Base-by-base conservation (phyloP, 371 early-diverging fungal genomes). In the Mortierella sp. region DNA sequence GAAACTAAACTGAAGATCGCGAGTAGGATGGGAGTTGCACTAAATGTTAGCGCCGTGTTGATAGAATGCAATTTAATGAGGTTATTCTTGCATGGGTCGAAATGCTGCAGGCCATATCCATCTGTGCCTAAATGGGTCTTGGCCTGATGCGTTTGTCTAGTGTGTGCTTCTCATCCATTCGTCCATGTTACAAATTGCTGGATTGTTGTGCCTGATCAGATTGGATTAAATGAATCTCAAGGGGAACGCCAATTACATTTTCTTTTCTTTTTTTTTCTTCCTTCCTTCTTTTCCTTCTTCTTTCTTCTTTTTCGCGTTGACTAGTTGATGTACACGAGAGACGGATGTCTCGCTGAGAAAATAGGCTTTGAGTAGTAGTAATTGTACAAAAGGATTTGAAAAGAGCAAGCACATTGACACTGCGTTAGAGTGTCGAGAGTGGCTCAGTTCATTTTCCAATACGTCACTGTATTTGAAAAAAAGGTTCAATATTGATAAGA, bases 41-140 rank as follows among this genome's bases (percentile, higher is more conserved):
- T 10, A 51, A 40, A 51, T 51, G 51, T 51, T 51, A 51, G 51
- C n/a, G n/a, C 51, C 26, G 51, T 26, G 51, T 28, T 51, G 51
- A 28, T 10, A 17, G 10, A 17, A 51, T 28, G 28, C 51, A 22
- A 8, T 26, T 51, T 12, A 43, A 43, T 43, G 51, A 23, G 23
- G 51, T 55, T 1, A 32, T 13, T 55, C 32, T n/a, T 57, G 57
- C 31, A 57, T 8, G n/a, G 12, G 55, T 15, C 17, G 55, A 28
- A 6, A 10, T 37, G 8, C 13, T 43, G 1, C 19, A 28, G 28
- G 1, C 22, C 15, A 54, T 54, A 54, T 54, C 54, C 31, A 26
- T 54, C 31, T 23, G 23, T 54, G 17, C 1, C n/a, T 19, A 19
- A 8, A 51, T 26, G n/a, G 51, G 51, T 19, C n/a, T 8, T 51